Percentiles rank a stretch among this genome's conserved stretches.
phyloP scores from a whole-genome alignment of 2,329 filamentous ascomycete species.

The Ophiobolus disseminans region DNA sequence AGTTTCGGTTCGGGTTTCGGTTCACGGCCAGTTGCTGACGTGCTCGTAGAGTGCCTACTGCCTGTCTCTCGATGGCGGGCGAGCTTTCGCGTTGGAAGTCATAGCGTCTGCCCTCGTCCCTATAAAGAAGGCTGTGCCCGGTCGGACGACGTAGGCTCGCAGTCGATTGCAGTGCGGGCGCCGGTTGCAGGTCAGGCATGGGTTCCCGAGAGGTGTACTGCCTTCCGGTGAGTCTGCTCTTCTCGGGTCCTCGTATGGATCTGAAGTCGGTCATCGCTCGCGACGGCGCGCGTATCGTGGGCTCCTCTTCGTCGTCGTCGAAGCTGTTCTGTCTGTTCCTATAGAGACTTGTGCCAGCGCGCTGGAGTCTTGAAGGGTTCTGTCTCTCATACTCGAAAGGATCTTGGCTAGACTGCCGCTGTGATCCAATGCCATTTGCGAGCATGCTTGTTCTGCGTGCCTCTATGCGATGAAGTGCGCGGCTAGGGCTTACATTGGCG shows the following conservation, averaged over 20 bases:
- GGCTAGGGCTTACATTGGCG: constrained; percentile 42
- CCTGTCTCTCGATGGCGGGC: constrained; percentile 41
- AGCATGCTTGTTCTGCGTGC: constrained; percentile 51
- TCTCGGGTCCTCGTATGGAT: constrained; percentile 37
- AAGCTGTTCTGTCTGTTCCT: constrained; percentile 44
- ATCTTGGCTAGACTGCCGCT: constrained; percentile 43
- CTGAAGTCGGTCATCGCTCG: constrained; percentile 57
- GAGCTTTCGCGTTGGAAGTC: constrained; percentile 39
- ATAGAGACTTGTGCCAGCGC: constrained; percentile 49
- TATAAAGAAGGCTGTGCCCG: constrained; percentile 37
- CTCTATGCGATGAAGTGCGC: constrained; percentile 54
- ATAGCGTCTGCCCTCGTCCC: constrained; percentile 37
- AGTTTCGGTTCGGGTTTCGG: constrained; percentile 35
- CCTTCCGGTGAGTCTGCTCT: constrained; percentile 32
- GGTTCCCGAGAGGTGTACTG: constrained; percentile 49
- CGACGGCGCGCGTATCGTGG: constrained; percentile 54
- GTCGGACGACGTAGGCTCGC: constrained; percentile 41
- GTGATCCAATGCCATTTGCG: constrained; percentile 17
- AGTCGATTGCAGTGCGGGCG: constrained; percentile 37
- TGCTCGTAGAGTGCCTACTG: constrained; percentile 27
- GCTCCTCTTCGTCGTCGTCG: constrained; percentile 47
- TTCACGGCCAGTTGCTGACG: constrained; percentile 35
- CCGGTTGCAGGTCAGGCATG: constrained; percentile 45
- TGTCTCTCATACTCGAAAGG: constrained; percentile 27
- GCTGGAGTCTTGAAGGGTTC: constrained; percentile 39